Conservation (phyloP, 2,329 filamentous ascomycete species). For the Botrytis squamosa region DNA sequence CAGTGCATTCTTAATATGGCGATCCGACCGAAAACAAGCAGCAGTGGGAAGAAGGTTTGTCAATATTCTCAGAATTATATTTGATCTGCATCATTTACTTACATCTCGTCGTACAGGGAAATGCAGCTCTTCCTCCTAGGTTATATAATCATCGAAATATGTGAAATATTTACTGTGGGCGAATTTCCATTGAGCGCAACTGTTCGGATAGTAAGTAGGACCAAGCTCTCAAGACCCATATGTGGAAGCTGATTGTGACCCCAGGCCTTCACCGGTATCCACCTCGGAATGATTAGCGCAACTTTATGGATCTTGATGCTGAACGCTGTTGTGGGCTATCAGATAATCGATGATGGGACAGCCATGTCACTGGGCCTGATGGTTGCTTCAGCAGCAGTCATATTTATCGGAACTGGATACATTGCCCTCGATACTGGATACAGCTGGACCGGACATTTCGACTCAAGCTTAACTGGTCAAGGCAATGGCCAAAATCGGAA, state of each 20-base stretch:
- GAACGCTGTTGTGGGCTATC: constrained; percentile 89
- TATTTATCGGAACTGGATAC: constrained; percentile 91
- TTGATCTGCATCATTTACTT: constrained; percentile 6
- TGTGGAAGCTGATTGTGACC: constrained; percentile 20
- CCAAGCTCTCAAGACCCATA: constrained; percentile 7
- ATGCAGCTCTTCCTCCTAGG: constrained; percentile 92
- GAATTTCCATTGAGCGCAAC: constrained; percentile 73
- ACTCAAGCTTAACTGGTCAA: constrained; percentile 53
- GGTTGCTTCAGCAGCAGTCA: constrained; percentile 62
- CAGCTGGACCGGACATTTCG: constrained; percentile 77
- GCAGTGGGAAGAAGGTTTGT: constrained; percentile 85
- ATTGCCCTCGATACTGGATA: constrained; percentile 93
- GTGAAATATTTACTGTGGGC: constrained; percentile 94
- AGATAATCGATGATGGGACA: constrained; percentile 91
- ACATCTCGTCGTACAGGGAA: constrained; percentile 58
- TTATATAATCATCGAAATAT: constrained; percentile 85
- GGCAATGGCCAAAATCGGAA: constrained; percentile 54
- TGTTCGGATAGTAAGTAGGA: constrained; percentile 66
- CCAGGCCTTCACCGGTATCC: constrained; percentile 83
- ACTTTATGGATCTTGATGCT: constrained; percentile 89
- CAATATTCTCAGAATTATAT: neutral
- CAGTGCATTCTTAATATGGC: constrained; percentile 67
- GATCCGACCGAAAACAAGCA: constrained; percentile 85
- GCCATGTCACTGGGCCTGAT: constrained; percentile 77
- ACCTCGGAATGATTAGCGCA: constrained; percentile 85